Conservation (phyloP, 2,329 filamentous ascomycete species). For the Hypoxylon sp. region DNA sequence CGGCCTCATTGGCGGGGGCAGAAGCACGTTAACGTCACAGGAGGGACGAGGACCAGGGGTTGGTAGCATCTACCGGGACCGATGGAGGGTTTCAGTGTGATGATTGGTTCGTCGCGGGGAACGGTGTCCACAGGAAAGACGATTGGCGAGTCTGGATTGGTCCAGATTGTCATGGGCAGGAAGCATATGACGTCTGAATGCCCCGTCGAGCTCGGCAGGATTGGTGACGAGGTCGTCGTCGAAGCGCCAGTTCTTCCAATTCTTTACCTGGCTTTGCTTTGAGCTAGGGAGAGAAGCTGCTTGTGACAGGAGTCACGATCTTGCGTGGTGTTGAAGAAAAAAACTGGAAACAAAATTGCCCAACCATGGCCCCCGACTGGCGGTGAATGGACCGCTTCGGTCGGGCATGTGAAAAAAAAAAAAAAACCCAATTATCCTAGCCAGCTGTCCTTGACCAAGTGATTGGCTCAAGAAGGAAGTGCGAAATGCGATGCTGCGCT, state of each 20-base stretch:
- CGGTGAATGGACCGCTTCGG: slow-evolving; percentile 18
- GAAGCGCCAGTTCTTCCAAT: slow-evolving; percentile 3
- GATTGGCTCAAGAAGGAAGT: background rate
- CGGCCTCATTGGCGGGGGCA: slow-evolving; percentile 22
- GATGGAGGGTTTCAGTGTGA: slow-evolving; percentile 8
- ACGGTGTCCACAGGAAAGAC: slow-evolving; percentile 4
- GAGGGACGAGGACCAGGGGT: slow-evolving; percentile 15
- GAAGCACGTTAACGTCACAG: slow-evolving; percentile 34
- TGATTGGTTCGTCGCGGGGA: slow-evolving; percentile 23
- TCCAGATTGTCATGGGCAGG: slow-evolving; percentile 13
- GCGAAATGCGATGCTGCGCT: background rate
- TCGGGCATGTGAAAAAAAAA: too few relatives aligned
- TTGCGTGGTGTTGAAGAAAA: slow-evolving; percentile 24
- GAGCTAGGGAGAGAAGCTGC: slow-evolving; percentile 6
- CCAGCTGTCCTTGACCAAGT: slow-evolving; percentile 1
- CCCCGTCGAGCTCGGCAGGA: slow-evolving; percentile 21
- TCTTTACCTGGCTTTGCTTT: slow-evolving; percentile 3
- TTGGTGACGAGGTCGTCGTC: slow-evolving; percentile 2
- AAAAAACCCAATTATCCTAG: too few relatives aligned
- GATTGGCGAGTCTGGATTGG: slow-evolving; percentile 27
- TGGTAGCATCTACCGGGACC: slow-evolving; percentile 32
- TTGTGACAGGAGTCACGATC: slow-evolving; percentile 18
- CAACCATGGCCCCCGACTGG: slow-evolving; percentile 12
- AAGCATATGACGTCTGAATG: slow-evolving; percentile 34
- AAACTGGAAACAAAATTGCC: slow-evolving; percentile 6